Conservation (phyloP, 2,329 filamentous ascomycete species). For the Ophiocordyceps camponoti-floridani region DNA sequence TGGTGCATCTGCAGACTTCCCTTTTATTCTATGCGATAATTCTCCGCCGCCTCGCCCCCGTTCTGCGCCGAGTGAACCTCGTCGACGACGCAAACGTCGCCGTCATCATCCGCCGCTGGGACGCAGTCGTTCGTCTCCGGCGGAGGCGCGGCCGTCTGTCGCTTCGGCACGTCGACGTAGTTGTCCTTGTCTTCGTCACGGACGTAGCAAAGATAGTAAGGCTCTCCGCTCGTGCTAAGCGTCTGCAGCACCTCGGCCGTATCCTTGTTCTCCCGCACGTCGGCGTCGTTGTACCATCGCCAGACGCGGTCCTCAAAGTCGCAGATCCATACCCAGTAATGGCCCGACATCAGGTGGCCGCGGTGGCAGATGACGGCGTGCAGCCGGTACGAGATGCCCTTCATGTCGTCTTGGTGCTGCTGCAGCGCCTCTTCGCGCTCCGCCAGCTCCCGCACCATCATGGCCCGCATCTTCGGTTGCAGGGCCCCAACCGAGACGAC, state of each 20-base stretch:
- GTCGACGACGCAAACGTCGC: conserved; percentile 5
- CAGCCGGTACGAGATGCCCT: conserved; percentile 56
- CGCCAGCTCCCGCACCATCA: conserved; percentile 23
- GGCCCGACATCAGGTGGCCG: conserved; percentile 54
- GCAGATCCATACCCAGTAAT: conserved; percentile 95
- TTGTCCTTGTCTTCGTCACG: conserved; percentile 43
- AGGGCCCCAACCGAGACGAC: conserved; percentile 8
- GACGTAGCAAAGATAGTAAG: conserved; percentile 75
- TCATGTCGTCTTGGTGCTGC: conserved; percentile 28
- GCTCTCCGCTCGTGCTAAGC: conserved; percentile 52
- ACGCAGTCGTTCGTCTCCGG: conserved; percentile 2
- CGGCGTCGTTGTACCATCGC: conserved; percentile 87
- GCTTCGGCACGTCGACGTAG: conserved; percentile 27
- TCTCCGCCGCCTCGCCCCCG: neutral
- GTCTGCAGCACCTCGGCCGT: conserved; percentile 50
- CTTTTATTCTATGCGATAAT: conserved; percentile 1
- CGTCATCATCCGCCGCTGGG: conserved; percentile 7
- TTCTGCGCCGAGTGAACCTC: neutral
- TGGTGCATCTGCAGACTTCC: neutral
- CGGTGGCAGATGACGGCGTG: conserved; percentile 90
- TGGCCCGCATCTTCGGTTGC: conserved; percentile 18
- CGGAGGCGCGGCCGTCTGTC: conserved; percentile 8
- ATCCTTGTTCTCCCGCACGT: conserved; percentile 51
- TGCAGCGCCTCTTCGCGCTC: conserved; percentile 11
- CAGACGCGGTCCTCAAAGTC: conserved; percentile 71